Base-by-base conservation (phyloP, 768 basidiomycete species). In the Mycena kentingensis region DNA sequence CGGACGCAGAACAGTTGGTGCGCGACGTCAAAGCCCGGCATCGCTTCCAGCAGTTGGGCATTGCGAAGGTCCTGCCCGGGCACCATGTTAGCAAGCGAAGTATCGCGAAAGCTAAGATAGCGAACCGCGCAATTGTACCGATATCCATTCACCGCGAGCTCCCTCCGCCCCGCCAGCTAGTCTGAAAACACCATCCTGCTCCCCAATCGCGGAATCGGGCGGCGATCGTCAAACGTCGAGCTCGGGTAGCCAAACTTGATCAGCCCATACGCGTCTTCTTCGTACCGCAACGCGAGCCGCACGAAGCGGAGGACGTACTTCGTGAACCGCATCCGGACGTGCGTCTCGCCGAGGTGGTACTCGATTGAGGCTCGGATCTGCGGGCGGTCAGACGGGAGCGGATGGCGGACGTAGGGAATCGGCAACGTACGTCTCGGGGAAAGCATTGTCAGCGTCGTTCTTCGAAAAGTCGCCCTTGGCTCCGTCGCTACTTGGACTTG, bases 231-330 rank as follows among this genome's bases (percentile, higher is more conserved):
- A 57, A 86, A 91, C 16, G 77, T 56, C 21, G 68, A 59, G 41
- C 80, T 84, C 1, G 84, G 82, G 66, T 78, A 90, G 1, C 90
- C 91, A 52, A 98, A 82, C 31, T 79, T 78, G 2, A 94, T 95
- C 18, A 77, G 67, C 0, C 92, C 91, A 16, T 77, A 77, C 18
- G 85, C 81, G 63, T 97, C 95, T 64, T 82, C 79, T 63, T 98
- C 97, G 62, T 94, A 96, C 38, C 89, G 81, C 11, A 94, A 87
- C 2, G 96, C 90, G n/a, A n/a, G n/a, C n/a, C n/a, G n/a, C n/a
- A n/a, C n/a, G n/a, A n/a, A n/a, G n/a, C n/a, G n/a, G n/a, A 70
- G 68, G 1, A 90, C 84, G 66, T 95, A 98, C 65, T 98, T 95
- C 13, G 87, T 83, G 65, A 98, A 93, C 24, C 93, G 82, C 60